A percentile compares a stretch with the other conserved stretches of the same genome.
These are phyloP conservation scores for Neurospora sp. DNA, from an alignment of 495 filamentous ascomycete genomes.

Conservation along the genomic window DNA sequence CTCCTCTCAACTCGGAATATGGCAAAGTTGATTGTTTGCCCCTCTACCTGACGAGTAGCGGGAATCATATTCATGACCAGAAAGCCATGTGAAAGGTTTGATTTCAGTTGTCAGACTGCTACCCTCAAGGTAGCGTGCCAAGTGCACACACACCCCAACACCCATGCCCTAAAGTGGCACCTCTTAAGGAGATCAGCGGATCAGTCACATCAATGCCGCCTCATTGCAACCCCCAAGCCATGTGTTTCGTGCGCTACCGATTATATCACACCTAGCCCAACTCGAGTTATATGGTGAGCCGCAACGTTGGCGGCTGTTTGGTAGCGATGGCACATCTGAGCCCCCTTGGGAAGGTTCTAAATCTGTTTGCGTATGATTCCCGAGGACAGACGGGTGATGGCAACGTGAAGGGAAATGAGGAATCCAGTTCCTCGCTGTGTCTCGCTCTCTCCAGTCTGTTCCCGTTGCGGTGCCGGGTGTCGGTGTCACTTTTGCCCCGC, in stretches of 20 bases:
- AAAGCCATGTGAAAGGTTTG: not conserved
- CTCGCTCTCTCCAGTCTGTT: not conserved
- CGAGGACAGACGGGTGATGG: not conserved
- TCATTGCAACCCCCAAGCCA: not conserved
- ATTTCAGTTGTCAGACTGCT: not conserved
- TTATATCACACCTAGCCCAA: not conserved
- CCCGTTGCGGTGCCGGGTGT: not conserved
- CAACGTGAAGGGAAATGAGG: not conserved
- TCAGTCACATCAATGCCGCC: not conserved
- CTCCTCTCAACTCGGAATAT: not conserved
- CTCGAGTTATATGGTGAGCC: not conserved
- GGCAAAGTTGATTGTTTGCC: not conserved
- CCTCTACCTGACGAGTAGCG: not conserved
- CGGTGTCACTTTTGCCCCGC: not conserved
- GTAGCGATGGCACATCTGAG: not conserved
- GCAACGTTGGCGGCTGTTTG: not conserved
- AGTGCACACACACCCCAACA: not conserved
- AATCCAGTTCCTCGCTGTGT: not conserved
- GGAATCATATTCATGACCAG: not conserved
- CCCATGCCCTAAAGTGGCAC: not conserved
- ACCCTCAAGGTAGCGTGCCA: not conserved
- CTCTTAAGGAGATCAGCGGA: not conserved
- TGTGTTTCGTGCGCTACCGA: not conserved
- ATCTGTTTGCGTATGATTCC: not conserved
- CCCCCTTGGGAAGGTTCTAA: not conserved